Evolutionary conservation across 139 green algal genomes (phyloP).

Genomic region (Coelastrella sp.): DNA sequence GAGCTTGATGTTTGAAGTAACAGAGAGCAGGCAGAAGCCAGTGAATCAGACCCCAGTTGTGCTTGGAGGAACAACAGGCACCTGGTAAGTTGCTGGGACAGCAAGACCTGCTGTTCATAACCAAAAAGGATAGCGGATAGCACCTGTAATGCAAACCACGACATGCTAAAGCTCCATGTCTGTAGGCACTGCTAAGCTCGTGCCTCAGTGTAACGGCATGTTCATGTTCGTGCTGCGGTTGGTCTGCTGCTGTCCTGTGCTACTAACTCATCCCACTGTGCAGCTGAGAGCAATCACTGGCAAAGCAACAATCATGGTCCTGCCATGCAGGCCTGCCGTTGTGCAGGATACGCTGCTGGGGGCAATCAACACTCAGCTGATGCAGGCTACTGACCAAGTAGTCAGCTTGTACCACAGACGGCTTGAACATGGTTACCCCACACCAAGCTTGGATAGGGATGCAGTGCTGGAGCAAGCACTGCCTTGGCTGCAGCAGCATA

Average conservation of each 20-base stretch:
- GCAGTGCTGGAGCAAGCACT: constrained; percentile 86
- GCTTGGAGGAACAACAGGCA: constrained; percentile 71
- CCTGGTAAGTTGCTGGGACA: constrained; percentile 45
- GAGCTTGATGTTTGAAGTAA: constrained; percentile 96
- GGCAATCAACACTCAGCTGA: constrained; percentile 84
- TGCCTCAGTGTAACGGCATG: too few relatives aligned
- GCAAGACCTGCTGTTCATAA: too few relatives aligned
- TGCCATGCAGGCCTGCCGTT: constrained; percentile 69
- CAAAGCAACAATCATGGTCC: neutral
- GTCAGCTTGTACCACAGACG: constrained; percentile 90
- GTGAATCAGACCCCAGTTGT: constrained; percentile 69
- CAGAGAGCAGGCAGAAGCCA: constrained; percentile 84
- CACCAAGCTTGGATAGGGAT: constrained; percentile 84
- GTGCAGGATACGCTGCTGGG: constrained; percentile 85
- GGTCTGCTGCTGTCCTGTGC: neutral
- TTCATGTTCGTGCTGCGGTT: too few relatives aligned
- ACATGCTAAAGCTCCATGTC: too few relatives aligned
- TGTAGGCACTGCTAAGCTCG: too few relatives aligned
- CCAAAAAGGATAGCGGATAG: too few relatives aligned
- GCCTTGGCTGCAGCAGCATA: constrained; percentile 83
- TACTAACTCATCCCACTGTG: neutral
- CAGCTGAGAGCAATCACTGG: too few relatives aligned
- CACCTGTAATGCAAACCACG: too few relatives aligned
- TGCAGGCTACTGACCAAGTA: constrained; percentile 73
- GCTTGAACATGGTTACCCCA: constrained; percentile 82